A percentile compares a stretch with the other conserved stretches of the same genome.
phyloP scores from a whole-genome alignment of 441 rosid species.

The Aquilaria agallochum region DNA sequence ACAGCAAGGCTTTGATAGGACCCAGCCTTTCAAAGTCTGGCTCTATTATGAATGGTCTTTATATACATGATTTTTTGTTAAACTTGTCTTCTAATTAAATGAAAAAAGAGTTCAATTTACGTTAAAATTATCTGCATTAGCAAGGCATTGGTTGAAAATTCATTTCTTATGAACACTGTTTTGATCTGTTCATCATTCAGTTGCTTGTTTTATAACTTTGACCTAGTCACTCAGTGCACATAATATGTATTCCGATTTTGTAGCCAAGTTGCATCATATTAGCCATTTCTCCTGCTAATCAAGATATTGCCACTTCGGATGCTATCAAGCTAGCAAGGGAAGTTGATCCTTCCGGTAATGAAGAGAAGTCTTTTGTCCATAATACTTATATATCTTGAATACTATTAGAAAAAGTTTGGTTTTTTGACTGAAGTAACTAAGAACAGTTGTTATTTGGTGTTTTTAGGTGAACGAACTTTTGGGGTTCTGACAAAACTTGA shows the following conservation, averaged over 20 bases:
- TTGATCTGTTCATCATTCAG: too few relatives aligned
- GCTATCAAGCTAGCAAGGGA: conserved; percentile 99
- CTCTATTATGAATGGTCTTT: too few relatives aligned
- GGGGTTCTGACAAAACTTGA: conserved; percentile 98
- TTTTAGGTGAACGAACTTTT: conserved; percentile 92
- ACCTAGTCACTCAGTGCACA: conserved; percentile 2
- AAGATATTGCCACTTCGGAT: conserved; percentile 99
- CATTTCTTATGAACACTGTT: too few relatives aligned
- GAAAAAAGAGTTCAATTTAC: too few relatives aligned
- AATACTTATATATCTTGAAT: conserved; percentile 1
- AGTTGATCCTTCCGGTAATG: conserved; percentile 95
- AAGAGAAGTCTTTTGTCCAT: conserved; percentile 1
- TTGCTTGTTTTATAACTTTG: too few relatives aligned
- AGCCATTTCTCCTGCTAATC: conserved; percentile 99
- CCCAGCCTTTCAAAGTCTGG: too few relatives aligned
- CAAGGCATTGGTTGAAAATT: too few relatives aligned
- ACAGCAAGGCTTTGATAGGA: too few relatives aligned
- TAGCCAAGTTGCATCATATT: conserved; percentile 93
- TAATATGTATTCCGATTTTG: conserved; percentile 21
- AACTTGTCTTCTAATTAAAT: too few relatives aligned
- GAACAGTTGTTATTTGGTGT: conserved; percentile 15
- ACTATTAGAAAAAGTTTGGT: not conserved
- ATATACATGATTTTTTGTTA: too few relatives aligned
- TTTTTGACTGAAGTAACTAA: conserved; percentile 2
- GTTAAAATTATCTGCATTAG: too few relatives aligned